Conservation (phyloP, 345 rosid genomes). For the Linum tenue region DNA sequence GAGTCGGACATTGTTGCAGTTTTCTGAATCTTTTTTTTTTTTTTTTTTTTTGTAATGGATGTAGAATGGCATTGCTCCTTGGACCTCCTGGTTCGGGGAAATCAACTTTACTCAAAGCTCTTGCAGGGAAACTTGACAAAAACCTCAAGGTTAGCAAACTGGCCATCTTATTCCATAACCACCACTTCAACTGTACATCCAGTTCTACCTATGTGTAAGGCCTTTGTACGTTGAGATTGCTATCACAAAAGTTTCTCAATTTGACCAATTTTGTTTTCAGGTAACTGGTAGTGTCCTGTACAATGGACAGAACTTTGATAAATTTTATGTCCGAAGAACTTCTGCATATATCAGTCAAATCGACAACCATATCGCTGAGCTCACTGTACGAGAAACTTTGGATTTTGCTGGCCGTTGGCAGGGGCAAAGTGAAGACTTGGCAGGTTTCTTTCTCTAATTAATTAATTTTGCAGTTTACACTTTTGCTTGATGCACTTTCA, state of each 20-base stretch:
- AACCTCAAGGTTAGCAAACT: slow-evolving; percentile 36
- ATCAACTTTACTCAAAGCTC: slow-evolving; percentile 73
- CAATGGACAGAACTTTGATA: slow-evolving; percentile 58
- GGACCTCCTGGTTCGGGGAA: slow-evolving; percentile 97
- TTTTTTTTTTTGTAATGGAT: slow-evolving; percentile 1
- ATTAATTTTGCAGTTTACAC: too few species aligned
- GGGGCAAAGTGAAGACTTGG: slow-evolving; percentile 75
- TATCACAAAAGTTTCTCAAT: neutral
- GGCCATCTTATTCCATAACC: too few species aligned
- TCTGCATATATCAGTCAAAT: slow-evolving; percentile 90
- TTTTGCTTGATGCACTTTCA: too few species aligned
- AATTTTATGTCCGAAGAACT: slow-evolving; percentile 70
- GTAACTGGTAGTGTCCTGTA: slow-evolving; percentile 57
- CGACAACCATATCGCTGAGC: slow-evolving; percentile 78
- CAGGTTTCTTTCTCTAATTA: slow-evolving; percentile 35
- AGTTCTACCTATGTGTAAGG: too few species aligned
- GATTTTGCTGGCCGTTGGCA: slow-evolving; percentile 93
- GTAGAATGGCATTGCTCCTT: slow-evolving; percentile 83
- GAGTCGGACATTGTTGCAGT: too few species aligned
- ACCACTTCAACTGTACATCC: too few species aligned
- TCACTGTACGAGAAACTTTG: slow-evolving; percentile 86
- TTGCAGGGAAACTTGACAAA: slow-evolving; percentile 66
- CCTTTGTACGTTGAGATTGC: too few species aligned
- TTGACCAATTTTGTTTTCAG: slow-evolving; percentile 23
- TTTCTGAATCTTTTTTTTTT: neutral